phyloP scores from a whole-genome alignment of 768 basidiomycete species.

The Daedaleopsis sinensis region DNA sequence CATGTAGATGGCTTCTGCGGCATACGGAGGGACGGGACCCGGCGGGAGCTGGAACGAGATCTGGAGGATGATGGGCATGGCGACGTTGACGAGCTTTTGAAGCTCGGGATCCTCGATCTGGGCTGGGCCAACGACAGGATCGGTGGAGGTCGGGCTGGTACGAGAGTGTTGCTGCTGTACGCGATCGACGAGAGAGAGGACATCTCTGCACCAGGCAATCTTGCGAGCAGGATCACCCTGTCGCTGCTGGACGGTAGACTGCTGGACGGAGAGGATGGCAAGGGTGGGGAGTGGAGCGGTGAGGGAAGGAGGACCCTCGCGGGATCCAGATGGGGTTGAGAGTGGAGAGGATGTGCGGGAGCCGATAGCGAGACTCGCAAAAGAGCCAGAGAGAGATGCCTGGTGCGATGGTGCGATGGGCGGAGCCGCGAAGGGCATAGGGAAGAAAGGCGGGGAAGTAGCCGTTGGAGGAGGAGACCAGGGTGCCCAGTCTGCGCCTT shows the following conservation, averaged over 20 bases:
- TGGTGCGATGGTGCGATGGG: conserved; percentile 10
- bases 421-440: conserved; percentile 5
- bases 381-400: conserved; percentile 19
- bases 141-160: conserved; percentile 34
- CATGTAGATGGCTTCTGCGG: conserved; percentile 76
- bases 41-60: conserved; percentile 46
- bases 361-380: conserved; percentile 19
- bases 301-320: conserved; percentile 47
- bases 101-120: conserved; percentile 63
- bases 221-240: conserved; percentile 60
- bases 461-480: conserved; percentile 25
- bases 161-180: conserved; percentile 37
- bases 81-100: conserved; percentile 58
- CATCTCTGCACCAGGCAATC: conserved; percentile 82
- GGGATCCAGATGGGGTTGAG: conserved; percentile 20
- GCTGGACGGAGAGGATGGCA: conserved; percentile 55
- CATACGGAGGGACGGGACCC: conserved; percentile 41
- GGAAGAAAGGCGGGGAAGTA: conserved; percentile 1
- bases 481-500: conserved; percentile 29
- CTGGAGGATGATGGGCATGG: conserved; percentile 66
- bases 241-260: conserved; percentile 55
- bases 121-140: conserved; percentile 45
- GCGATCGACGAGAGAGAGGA: conserved; percentile 77
- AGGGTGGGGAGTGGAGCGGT: conserved; percentile 73
- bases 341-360: conserved; percentile 29